These are phyloP conservation scores for Aphanomyces stellatus DNA, from an alignment of 352 stramenopile genomes.

Conservation along the genomic window DNA sequence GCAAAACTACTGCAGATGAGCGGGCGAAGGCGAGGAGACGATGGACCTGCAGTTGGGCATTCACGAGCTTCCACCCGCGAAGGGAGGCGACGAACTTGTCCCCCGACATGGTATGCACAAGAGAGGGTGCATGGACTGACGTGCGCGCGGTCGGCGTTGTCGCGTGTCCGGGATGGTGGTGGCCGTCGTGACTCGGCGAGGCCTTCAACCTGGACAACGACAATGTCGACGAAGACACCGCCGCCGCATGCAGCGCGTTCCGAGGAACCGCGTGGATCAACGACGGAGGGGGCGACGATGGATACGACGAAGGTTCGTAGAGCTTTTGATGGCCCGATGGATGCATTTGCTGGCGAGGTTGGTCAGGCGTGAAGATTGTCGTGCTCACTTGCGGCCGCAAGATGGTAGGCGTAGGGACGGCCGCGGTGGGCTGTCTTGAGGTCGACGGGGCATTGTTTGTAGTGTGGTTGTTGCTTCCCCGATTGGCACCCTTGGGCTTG, in stretches of 20 bases:
- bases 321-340: slow-evolving; percentile 7
- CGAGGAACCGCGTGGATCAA: not conserved
- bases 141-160: not conserved
- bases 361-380: slow-evolving; percentile 15
- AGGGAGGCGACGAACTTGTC: not conserved
- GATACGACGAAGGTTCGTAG: slow-evolving; percentile 2
- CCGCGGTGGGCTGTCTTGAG: not conserved
- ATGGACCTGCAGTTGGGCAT: slow-evolving; percentile 12
- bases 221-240: too few species aligned
- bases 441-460: too few species aligned
- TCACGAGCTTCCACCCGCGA: slow-evolving; percentile 12
- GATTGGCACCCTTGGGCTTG: too few species aligned
- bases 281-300: slow-evolving; percentile 2
- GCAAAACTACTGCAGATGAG: slow-evolving; percentile 2
- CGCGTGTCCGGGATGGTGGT: too few species aligned
- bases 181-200: too few species aligned
- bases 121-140: too few species aligned
- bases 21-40: too few species aligned
- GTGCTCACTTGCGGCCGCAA: slow-evolving; percentile 2
- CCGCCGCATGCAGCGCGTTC: not conserved
- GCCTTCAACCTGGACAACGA: too few species aligned
- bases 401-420: slow-evolving; percentile 5
- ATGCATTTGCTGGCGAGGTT: slow-evolving; percentile 8
- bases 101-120: not conserved
- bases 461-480: too few species aligned